phyloP scores from a whole-genome alignment of 805 yeast genomes.

The Pichia paraexigua region DNA sequence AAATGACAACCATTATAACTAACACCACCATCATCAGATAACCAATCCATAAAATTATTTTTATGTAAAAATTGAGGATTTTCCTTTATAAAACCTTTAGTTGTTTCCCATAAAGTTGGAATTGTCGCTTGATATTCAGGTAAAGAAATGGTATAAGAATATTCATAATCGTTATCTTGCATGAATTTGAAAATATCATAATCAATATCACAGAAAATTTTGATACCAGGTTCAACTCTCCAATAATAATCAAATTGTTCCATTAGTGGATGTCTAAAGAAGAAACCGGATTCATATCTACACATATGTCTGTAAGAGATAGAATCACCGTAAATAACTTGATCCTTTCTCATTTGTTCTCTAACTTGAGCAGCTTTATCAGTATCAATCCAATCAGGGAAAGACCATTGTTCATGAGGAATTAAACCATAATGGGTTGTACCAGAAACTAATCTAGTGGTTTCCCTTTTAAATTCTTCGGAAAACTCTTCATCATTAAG shows the following conservation, averaged over 20 bases:
- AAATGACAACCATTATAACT: conserved; percentile 78
- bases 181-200: conserved; percentile 76
- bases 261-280: conserved; percentile 69
- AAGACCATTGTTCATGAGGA: conserved; percentile 82
- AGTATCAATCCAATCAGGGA: conserved; percentile 75
- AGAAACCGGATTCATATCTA: conserved; percentile 84
- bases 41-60: conserved; percentile 60
- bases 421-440: conserved; percentile 68
- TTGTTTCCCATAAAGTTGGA: conserved; percentile 67
- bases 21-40: conserved; percentile 61
- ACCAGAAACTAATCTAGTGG: conserved; percentile 68
- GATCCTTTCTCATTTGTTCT: conserved; percentile 40
- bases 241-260: conserved; percentile 83
- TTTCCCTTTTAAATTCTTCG: conserved; percentile 68
- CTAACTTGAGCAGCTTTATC: conserved; percentile 54
- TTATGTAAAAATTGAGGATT: conserved; percentile 53
- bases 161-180: conserved; percentile 66
- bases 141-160: conserved; percentile 72
- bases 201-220: conserved; percentile 73
- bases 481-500: conserved; percentile 80
- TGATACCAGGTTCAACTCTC: conserved; percentile 88
- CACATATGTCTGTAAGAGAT: conserved; percentile 85
- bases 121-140: conserved; percentile 70
- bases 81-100: conserved; percentile 49
- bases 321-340: conserved; percentile 58